Evolutionary conservation across 768 basidiomycete genomes (phyloP).

Genomic region (Xerocomus brunneocitrinus): DNA sequence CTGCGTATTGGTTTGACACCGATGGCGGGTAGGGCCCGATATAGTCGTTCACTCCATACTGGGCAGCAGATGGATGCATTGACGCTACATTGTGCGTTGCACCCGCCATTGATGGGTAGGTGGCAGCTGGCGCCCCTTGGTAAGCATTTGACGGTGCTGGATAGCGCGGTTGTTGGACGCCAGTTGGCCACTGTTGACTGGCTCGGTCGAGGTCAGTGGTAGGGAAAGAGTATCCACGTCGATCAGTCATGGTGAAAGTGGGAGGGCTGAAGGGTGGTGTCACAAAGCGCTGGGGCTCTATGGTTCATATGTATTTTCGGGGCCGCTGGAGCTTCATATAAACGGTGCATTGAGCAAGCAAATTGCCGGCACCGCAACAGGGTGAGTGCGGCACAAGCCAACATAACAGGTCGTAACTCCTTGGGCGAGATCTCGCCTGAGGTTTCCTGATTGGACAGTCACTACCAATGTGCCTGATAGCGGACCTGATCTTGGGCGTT

Average conservation of each 20-base stretch:
- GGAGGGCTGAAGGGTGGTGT: constrained; percentile 4
- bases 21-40: constrained; percentile 12
- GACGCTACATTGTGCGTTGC: constrained; percentile 19
- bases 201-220: constrained; percentile 13
- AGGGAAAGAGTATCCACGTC: constrained; percentile 29
- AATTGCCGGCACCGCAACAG: constrained; percentile 32
- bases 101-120: constrained; percentile 17
- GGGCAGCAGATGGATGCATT: constrained; percentile 15
- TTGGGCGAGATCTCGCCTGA: constrained; percentile 27
- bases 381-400: constrained; percentile 27
- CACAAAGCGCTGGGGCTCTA: constrained; percentile 5
- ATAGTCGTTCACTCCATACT: constrained; percentile 24
- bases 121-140: constrained; percentile 10
- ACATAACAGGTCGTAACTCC: constrained; percentile 27
- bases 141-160: constrained; percentile 19
- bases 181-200: constrained; percentile 23
- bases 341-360: constrained; percentile 22
- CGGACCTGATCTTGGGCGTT: constrained; percentile 27
- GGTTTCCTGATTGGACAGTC: constrained; percentile 24
- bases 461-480: constrained; percentile 27
- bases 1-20: constrained; percentile 21
- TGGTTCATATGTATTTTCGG: constrained; percentile 36
- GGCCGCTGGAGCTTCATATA: constrained; percentile 26
- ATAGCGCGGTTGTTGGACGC: constrained; percentile 24
- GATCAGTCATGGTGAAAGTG: constrained; percentile 23